These are phyloP conservation scores for Rhodotorula babjevae DNA, from an alignment of 768 basidiomycete genomes.

Conservation along the genomic window DNA sequence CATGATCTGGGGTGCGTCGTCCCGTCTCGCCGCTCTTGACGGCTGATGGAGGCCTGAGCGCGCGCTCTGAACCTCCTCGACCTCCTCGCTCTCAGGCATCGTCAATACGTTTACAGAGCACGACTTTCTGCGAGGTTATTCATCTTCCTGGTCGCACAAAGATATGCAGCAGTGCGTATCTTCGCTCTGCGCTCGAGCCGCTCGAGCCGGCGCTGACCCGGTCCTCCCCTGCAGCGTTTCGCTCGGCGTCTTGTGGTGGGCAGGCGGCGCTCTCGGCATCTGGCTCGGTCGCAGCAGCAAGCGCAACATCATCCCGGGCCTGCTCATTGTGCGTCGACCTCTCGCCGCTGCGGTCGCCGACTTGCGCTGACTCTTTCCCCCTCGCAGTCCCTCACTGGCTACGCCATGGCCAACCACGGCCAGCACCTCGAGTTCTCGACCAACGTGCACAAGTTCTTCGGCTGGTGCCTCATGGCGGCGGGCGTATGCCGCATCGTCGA, in stretches of 20 bases:
- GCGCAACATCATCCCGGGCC: constrained; percentile 72
- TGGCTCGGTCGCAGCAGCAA: constrained; percentile 70
- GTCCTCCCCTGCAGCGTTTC: constrained; percentile 54
- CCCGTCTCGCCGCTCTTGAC: too few relatives aligned
- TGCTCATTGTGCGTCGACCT: constrained; percentile 58
- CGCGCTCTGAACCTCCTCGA: constrained; percentile 24
- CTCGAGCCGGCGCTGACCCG: too few relatives aligned
- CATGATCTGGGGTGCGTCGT: constrained; percentile 44
- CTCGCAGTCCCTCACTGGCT: constrained; percentile 83
- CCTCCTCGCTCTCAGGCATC: constrained; percentile 43
- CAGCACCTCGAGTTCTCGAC: constrained; percentile 77
- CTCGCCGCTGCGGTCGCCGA: too few relatives aligned
- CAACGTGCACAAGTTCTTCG: constrained; percentile 77
- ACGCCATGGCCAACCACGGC: constrained; percentile 66
- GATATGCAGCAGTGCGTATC: constrained; percentile 58
- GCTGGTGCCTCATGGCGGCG: constrained; percentile 77
- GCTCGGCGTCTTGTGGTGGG: constrained; percentile 78
- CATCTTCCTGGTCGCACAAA: constrained; percentile 68
- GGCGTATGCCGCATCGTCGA: constrained; percentile 75
- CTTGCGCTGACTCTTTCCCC: neutral
- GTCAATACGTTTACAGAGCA: constrained; percentile 94
- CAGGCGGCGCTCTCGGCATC: constrained; percentile 83
- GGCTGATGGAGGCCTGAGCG: too few relatives aligned
- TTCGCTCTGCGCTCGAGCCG: too few relatives aligned
- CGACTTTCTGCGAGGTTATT: constrained; percentile 46